Conservation (phyloP, 495 filamentous ascomycete genomes). For the Penicillium soppii region DNA sequence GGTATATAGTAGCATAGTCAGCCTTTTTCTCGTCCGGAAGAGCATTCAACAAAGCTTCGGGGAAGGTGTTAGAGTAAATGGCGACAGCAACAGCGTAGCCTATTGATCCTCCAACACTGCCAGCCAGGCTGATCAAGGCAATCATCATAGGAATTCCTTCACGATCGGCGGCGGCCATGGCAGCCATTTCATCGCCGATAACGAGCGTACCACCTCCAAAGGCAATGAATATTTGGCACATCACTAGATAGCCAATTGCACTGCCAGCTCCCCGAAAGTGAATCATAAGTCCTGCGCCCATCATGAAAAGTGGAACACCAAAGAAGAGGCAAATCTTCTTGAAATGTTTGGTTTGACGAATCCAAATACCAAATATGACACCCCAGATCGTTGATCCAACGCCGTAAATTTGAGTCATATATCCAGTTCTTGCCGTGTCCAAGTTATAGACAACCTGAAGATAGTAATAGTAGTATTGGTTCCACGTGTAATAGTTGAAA, state of each 20-base stretch:
- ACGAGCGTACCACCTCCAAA: constrained; percentile 49
- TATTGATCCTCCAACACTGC: constrained; percentile 63
- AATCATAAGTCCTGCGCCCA: constrained; percentile 60
- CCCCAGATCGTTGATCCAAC: constrained; percentile 65
- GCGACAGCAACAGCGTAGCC: constrained; percentile 58
- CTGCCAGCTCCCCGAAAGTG: constrained; percentile 61
- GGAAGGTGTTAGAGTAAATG: constrained; percentile 64
- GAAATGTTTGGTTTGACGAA: constrained; percentile 58
- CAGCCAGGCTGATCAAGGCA: constrained; percentile 59
- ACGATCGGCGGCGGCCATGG: constrained; percentile 56
- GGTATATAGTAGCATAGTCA: constrained; percentile 1
- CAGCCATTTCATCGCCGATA: constrained; percentile 57
- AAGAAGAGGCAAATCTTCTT: constrained; percentile 58
- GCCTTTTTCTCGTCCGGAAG: constrained; percentile 31
- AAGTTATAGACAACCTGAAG: constrained; percentile 67
- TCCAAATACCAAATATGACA: constrained; percentile 52
- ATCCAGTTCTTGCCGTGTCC: constrained; percentile 55
- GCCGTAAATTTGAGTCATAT: constrained; percentile 68
- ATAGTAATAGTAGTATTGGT: constrained; percentile 67
- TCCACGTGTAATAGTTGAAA: constrained; percentile 66
- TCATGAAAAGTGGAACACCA: constrained; percentile 59
- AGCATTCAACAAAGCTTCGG: constrained; percentile 38
- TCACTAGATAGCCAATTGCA: constrained; percentile 64
- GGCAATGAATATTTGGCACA: constrained; percentile 73
- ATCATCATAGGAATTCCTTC: constrained; percentile 64